phyloP scores from a whole-genome alignment of 345 rosid species.

The Limnanthes douglasii region DNA sequence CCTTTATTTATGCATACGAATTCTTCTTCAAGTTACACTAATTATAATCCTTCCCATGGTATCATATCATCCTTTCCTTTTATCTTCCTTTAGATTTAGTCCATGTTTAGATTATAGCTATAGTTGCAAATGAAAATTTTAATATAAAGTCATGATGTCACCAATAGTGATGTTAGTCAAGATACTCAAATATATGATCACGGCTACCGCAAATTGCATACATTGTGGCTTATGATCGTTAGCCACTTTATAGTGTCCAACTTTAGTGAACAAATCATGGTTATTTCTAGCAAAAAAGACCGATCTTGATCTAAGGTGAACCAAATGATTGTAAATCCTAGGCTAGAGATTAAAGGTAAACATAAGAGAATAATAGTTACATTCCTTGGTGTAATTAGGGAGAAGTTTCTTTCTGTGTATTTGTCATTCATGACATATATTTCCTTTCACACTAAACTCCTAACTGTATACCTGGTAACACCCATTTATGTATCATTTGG shows the following conservation, averaged over 20 bases:
- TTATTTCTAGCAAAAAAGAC: too few relatives aligned
- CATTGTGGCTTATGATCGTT: too few relatives aligned
- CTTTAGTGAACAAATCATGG: too few relatives aligned
- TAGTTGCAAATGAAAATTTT: constrained; percentile 12
- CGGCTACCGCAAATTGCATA: too few relatives aligned
- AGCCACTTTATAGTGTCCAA: too few relatives aligned
- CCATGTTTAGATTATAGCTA: constrained; percentile 6
- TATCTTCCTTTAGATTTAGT: constrained; percentile 5
- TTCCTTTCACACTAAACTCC: constrained; percentile 80
- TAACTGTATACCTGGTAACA: constrained; percentile 67
- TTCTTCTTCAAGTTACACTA: constrained; percentile 26
- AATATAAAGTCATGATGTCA: constrained; percentile 3
- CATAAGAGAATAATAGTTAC: constrained; percentile 72
- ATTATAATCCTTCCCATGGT: constrained; percentile 64
- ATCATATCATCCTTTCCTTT: constrained; percentile 20
- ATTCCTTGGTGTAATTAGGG: constrained; percentile 74
- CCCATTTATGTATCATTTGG: constrained; percentile 91
- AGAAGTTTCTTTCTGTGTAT: constrained; percentile 66
- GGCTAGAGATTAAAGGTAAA: too few relatives aligned
- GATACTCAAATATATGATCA: too few relatives aligned
- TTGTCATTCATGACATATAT: constrained; percentile 92
- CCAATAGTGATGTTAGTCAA: too few relatives aligned
- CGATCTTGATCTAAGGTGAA: too few relatives aligned
- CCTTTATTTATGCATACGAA: constrained; percentile 78
- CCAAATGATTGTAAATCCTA: too few relatives aligned